Evolutionary conservation across 2,329 filamentous ascomycete genomes (phyloP).

Genomic region (Aspergillus awamori): DNA sequence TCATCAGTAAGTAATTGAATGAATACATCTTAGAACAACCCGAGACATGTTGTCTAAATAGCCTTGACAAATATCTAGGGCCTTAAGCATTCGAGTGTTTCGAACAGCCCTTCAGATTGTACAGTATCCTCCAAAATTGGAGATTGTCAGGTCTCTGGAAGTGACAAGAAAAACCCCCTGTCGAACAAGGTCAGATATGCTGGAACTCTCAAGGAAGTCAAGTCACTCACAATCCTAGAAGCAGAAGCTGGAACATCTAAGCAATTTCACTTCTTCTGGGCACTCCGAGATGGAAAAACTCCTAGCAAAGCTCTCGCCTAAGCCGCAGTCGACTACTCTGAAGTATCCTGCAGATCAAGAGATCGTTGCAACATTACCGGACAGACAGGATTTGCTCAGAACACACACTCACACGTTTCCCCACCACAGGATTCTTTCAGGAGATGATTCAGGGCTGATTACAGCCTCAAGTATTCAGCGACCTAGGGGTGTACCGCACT

Average conservation of each 20-base stretch:
- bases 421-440: slow-evolving; percentile 20
- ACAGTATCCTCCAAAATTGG: slow-evolving; percentile 40
- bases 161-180: slow-evolving; percentile 28
- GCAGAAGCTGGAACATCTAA: slow-evolving; percentile 50
- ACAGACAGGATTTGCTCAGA: slow-evolving; percentile 65
- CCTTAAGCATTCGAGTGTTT: slow-evolving; percentile 29
- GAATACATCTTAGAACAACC: neutral
- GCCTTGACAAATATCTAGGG: slow-evolving; percentile 19
- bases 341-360: slow-evolving; percentile 26
- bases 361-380: slow-evolving; percentile 70
- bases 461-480: slow-evolving; percentile 24
- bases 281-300: slow-evolving; percentile 66
- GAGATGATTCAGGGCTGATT: slow-evolving; percentile 24
- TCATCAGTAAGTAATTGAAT: slow-evolving; percentile 28
- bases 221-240: slow-evolving; percentile 46
- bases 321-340: slow-evolving; percentile 27
- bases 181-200: slow-evolving; percentile 42
- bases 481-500: slow-evolving; percentile 16
- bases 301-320: slow-evolving; percentile 45
- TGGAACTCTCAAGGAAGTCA: neutral
- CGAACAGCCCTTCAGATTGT: slow-evolving; percentile 33
- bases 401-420: slow-evolving; percentile 60
- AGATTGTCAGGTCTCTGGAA: slow-evolving; percentile 31
- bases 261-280: slow-evolving; percentile 29
- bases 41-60: neutral